Base-by-base conservation (phyloP, 768 basidiomycete genomes). In the Russula sp. region DNA sequence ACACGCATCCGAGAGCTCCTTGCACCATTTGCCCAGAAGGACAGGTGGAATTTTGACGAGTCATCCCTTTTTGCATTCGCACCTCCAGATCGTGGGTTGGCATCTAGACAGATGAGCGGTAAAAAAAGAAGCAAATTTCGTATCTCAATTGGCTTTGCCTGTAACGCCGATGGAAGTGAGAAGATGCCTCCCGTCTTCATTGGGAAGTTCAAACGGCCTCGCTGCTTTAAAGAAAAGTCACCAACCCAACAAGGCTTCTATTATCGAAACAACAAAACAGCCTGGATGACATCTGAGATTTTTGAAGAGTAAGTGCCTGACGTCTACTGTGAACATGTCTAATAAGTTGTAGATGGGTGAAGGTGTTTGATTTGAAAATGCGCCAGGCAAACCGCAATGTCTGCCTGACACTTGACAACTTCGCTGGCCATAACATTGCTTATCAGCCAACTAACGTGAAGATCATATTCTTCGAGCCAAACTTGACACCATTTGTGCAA, bases 221-320 rank as follows among this genome's bases (percentile, higher is more conserved):
- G n/a, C 1, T 55, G 54, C 29, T 55, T 55, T 10, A 20, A 34
- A 11, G 34, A 43, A 1, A 32, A 3, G 5, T 4, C 29, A 11
- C 38, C 38, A 5, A 3, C 10, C 9, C 29, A 55, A 16, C 8
- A 8, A 10, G 54, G 54, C 1, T 55, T 55, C 9, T 43, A 45
- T 43, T 55, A 55, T 7, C 41, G 10, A 1, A 55, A 43, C 18
- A 55, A 55, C 18, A 55, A 55, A 18, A 55, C 18, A 6, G 54
- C 29, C 1, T 55, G 41, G 54, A 55, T 55, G 54, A 55, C 54
- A 5, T 16, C 41, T 2, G 54, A 43, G 7, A 8, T 45, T 1
- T 55, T 55, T 43, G 54, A 55, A 25, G 41, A 43, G 54, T 55
- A 13, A n/a, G 54, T n/a, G n/a, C n/a, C n/a, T n/a, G n/a, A n/a